Evolutionary conservation across 2,329 filamentous ascomycete species (phyloP).

Genomic region (Lomentospora prolificans): DNA sequence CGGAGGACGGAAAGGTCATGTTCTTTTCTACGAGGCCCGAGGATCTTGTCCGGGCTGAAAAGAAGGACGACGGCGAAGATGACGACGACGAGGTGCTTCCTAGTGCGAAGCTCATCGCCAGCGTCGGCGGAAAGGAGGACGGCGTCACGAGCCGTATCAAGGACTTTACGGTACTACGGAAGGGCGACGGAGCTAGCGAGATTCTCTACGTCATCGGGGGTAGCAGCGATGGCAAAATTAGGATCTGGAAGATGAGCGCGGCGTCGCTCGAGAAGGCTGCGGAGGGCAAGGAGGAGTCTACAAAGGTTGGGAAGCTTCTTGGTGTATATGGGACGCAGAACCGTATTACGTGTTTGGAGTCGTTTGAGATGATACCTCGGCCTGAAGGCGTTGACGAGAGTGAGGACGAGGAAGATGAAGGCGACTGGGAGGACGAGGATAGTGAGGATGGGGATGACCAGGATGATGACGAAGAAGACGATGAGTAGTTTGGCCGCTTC

Average conservation of each 20-base stretch:
- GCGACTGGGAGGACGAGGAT: conserved; percentile 27
- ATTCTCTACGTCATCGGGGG: conserved; percentile 56
- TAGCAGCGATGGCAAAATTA: conserved; percentile 78
- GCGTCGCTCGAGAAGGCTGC: conserved; percentile 24
- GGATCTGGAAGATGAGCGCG: conserved; percentile 58
- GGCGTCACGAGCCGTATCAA: conserved; percentile 70
- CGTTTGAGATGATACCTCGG: conserved; percentile 72
- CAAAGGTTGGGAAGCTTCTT: conserved; percentile 51
- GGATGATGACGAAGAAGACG: conserved; percentile 27
- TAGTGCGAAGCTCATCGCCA: conserved; percentile 59
- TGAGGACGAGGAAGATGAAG: conserved; percentile 39
- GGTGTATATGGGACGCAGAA: conserved; percentile 78
- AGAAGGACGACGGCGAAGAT: conserved; percentile 28
- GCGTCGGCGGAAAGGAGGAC: conserved; percentile 64
- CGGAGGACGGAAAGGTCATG: conserved; percentile 79
- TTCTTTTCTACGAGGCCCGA: conserved; percentile 63
- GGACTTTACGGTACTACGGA: conserved; percentile 64
- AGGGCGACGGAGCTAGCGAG: conserved; percentile 25
- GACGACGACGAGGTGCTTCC: conserved; percentile 27
- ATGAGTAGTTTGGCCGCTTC: conserved; percentile 11
- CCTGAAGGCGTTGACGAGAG: conserved; percentile 52
- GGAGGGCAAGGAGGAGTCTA: conserved; percentile 12
- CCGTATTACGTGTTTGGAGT: conserved; percentile 78
- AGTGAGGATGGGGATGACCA: conserved; percentile 25
- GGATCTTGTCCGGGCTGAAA: conserved; percentile 26